Evolutionary conservation across 768 basidiomycete genomes (phyloP).

Genomic region (Boletus eberwhitei): DNA sequence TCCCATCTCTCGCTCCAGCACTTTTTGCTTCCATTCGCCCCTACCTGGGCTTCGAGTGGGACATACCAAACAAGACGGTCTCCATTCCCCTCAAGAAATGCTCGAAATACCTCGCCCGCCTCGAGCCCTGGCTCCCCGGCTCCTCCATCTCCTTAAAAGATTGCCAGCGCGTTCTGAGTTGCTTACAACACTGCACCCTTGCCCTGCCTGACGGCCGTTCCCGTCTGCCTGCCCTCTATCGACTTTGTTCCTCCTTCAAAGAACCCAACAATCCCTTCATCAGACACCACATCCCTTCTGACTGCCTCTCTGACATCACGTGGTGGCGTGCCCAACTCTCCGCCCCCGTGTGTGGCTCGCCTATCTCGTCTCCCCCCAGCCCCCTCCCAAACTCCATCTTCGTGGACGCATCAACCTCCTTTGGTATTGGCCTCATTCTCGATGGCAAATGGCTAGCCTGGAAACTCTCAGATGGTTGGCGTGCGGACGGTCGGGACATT

Average conservation of each 20-base stretch:
- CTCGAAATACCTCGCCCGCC: background rate
- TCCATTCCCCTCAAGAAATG: background rate
- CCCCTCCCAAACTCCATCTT: background rate
- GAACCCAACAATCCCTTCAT: background rate
- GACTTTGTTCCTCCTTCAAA: background rate
- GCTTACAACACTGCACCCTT: background rate
- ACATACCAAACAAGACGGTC: background rate
- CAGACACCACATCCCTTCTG: background rate
- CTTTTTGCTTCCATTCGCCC: background rate
- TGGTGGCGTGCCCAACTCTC: background rate
- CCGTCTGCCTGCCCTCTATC: background rate
- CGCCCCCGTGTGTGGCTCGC: background rate
- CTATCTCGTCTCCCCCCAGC: accelerated
- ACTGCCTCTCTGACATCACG: accelerated
- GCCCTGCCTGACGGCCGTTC: background rate
- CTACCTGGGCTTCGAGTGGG: background rate
- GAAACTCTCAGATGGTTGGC: conserved; percentile 19
- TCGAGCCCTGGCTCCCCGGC: background rate
- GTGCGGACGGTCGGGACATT: background rate
- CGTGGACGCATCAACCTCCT: background rate
- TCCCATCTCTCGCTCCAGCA: too few species aligned
- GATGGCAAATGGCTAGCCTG: conserved; percentile 39
- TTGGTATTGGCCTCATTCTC: conserved; percentile 30
- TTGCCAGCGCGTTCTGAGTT: background rate
- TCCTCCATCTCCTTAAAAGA: background rate